Evolutionary conservation across 495 filamentous ascomycete genomes (phyloP).

Genomic region (Podospora anserina): DNA sequence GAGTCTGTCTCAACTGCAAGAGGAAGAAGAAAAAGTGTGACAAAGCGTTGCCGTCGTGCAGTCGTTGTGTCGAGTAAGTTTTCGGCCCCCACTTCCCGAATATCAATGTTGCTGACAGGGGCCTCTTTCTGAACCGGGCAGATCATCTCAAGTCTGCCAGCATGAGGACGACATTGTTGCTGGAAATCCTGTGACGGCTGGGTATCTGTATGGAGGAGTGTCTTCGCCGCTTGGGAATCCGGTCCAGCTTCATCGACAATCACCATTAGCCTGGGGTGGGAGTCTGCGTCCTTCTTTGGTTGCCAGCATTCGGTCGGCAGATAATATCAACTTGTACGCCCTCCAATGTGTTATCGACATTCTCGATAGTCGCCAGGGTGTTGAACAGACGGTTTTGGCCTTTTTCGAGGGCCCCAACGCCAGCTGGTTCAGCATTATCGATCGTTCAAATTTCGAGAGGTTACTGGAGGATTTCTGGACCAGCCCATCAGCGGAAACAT

Average conservation of each 20-base stretch:
- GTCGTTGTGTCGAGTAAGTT: constrained; percentile 28
- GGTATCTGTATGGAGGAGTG: constrained; percentile 5
- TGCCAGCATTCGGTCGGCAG: constrained; percentile 26
- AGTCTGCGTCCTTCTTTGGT: constrained; percentile 24
- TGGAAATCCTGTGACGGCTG: constrained; percentile 11
- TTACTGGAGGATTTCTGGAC: constrained; percentile 24
- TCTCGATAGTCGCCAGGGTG: constrained; percentile 60
- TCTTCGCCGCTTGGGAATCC: constrained; percentile 15
- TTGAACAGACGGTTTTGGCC: constrained; percentile 50
- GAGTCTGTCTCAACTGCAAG: constrained; percentile 31
- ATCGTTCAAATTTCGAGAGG: constrained; percentile 20
- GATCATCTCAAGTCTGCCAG: constrained; percentile 26
- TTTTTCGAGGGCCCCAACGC: constrained; percentile 29
- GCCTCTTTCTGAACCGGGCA: not conserved
- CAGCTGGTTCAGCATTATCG: constrained; percentile 33
- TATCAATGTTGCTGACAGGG: constrained; percentile 9
- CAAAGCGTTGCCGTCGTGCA: constrained; percentile 28
- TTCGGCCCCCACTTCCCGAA: not conserved
- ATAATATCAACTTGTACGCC: constrained; percentile 27
- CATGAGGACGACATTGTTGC: constrained; percentile 25
- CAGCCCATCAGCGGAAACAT: constrained; percentile 28
- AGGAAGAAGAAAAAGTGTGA: constrained; percentile 31
- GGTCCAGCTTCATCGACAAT: constrained; percentile 11
- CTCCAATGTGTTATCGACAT: constrained; percentile 66
- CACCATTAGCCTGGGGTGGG: constrained; percentile 9